Conservation (phyloP, 176 grass and related monocot species). For the Bonia amplexicaulis region DNA sequence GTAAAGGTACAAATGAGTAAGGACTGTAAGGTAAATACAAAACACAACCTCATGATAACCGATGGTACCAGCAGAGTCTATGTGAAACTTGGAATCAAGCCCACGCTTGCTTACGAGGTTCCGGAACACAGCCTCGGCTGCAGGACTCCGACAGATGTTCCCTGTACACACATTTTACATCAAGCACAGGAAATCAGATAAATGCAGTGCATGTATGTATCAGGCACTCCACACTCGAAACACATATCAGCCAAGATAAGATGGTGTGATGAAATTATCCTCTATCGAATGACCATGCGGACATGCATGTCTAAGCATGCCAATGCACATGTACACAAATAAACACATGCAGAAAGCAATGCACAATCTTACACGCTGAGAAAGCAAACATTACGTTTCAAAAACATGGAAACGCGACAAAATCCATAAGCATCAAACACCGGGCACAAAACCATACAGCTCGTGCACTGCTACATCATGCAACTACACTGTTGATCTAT, state of each 20-base stretch:
- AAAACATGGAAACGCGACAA: neutral
- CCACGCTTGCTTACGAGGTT: conserved; percentile 66
- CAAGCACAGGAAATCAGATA: neutral
- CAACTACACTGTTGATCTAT: neutral
- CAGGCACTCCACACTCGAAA: neutral
- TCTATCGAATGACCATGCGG: neutral
- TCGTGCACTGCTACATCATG: neutral
- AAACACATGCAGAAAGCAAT: neutral
- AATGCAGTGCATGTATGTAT: neutral
- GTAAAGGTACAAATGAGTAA: neutral
- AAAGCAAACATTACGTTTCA: neutral
- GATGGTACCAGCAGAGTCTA: conserved; percentile 91
- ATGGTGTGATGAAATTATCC: neutral
- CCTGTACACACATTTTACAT: conserved; percentile 38
- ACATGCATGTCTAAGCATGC: neutral
- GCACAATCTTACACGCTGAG: neutral
- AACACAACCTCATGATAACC: conserved; percentile 80
- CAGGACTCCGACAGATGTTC: conserved; percentile 94
- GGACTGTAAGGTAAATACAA: neutral
- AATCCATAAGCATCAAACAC: neutral
- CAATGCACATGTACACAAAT: neutral
- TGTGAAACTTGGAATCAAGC: conserved; percentile 60
- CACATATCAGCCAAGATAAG: neutral
- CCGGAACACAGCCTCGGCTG: conserved; percentile 82
- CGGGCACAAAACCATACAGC: neutral